Percentiles rank a stretch among this genome's conserved stretches.
Conservation (phyloP, 2,329 filamentous ascomycete genomes). For the Neophaeococcomyces mojaviensis region DNA sequence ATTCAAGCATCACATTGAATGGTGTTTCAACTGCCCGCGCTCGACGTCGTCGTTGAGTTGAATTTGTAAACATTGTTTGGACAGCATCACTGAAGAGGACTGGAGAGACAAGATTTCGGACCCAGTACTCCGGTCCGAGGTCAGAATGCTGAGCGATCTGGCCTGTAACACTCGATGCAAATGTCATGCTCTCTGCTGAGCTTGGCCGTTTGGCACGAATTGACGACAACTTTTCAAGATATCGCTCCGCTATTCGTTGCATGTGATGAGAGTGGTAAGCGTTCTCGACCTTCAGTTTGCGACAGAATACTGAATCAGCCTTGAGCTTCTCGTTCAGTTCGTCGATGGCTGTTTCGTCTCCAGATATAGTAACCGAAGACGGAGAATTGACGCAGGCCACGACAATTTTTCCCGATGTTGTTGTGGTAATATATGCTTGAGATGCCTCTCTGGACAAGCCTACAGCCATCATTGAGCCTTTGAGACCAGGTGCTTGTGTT, state of each 20-base stretch:
- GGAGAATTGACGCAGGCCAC: conserved; percentile 32
- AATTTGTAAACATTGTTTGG: too few species aligned
- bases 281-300: conserved; percentile 23
- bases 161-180: background rate
- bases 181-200: background rate
- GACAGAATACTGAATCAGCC: conserved; percentile 20
- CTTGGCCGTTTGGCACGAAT: background rate
- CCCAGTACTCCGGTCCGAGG: background rate
- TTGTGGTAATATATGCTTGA: too few species aligned
- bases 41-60: too few species aligned
- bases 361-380: conserved; percentile 27
- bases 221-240: conserved; percentile 14
- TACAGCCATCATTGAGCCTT: too few species aligned
- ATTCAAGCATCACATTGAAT: conserved; percentile 24
- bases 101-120: background rate
- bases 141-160: background rate
- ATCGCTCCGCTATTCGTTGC: conserved; percentile 24
- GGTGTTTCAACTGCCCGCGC: background rate
- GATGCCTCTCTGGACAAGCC: too few species aligned
- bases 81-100: background rate
- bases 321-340: conserved; percentile 17
- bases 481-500: too few species aligned
- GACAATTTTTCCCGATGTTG: too few species aligned
- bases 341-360: conserved; percentile 22
- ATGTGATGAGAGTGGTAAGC: conserved; percentile 34